Evolutionary conservation across 768 basidiomycete species (phyloP), one percentile per base, ranked within the genome.

Genomic region (Termitomyces sp.): DNA sequence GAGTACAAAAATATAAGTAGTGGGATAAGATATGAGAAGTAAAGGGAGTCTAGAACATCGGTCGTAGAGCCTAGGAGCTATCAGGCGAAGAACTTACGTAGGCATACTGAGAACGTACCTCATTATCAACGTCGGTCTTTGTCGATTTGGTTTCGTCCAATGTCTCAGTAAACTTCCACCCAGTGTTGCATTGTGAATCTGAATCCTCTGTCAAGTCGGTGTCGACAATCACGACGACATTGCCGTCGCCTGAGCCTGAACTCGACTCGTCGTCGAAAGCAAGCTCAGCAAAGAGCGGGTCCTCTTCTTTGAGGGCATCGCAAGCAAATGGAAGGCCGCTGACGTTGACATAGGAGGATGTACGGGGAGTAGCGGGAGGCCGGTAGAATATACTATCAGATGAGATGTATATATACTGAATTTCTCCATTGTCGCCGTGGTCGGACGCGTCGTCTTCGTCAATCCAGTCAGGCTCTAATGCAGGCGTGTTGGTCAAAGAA

Each of bases 381-480:
- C 64, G 68, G 59, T 73, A 74, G 69, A 77, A 79, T 4, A 72
- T 72, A 43, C 72, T 78, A 52, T 72, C 71, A 35, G 61, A 66
- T 12, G 72, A 69, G 48, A 80, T 76, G 52, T 65, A 69, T 50
- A 79, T 65, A 46, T 75, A 74, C 61, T 80, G 78, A 0, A 62
- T 59, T 28, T 63, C 64, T 3, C 67, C 70, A 46, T 68, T 65
- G 30, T 59, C 51, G 20, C 50, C 58, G 28, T 24, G 6, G 45
- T 63, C 61, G 1, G 38, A 52, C 33, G 54, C 43, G n/a, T 59
- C 58, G 8, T 57, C 60, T 32, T 60, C 60, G n/a, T 46, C 60
- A 5, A 56, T 44, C 55, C 60, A 61, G 35, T 65, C 64, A 18
- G 57, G 55, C 45, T 63, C 64, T 53, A 65, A 38, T 32, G 51